Base-by-base conservation (phyloP, 768 basidiomycete species). In the Tylopilus felleus region DNA sequence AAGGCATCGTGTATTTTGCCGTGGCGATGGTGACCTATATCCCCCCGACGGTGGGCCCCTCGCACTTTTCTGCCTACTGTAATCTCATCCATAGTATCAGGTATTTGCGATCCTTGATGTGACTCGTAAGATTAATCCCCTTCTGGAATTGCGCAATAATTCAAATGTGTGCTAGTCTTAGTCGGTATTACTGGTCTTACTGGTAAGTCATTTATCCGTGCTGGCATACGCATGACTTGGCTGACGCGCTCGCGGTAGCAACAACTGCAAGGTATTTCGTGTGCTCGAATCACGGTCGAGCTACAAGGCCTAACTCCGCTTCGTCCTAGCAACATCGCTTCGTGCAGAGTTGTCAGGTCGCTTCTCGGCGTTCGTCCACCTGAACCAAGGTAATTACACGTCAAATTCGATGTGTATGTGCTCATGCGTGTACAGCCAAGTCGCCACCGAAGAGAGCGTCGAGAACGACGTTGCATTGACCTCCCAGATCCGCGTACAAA, bases 1-100 rank as follows among this genome's bases (percentile, higher is more conserved):
- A 69, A 40, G 62, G 62, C 33, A 7, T 69, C 8, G 10, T 47
- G 14, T 62, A 69, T 31, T 69, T 67, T 27, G 49, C 41, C 1
- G 47, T 69, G 14, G 49, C 47, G 0, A 53, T 58, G 9, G 3
- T 69, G 4, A 40, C 55, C 5, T 67, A 60, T 23, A 46, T 71
- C 17, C 42, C 53, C 6, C 53, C 61, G 28, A 47, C 47, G 49
- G 63, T 60, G 9, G 0, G 47, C 5, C 41, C 21, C 19, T 19
- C 3, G 16, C 23, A 4, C 17, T 9, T n/a, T 2, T 6, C 13
- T 35, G 5, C n/a, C 4, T 25, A 5, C 2, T 19, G 10, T 13
- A 3, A 28, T 7, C 46, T 47, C 36, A 51, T 28, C 1, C 14
- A n/a, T 16, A 0, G 3, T 8, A 22, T 29, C 14, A 66, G 63